A percentile compares a stretch with the other conserved stretches of the same genome.
Evolutionary conservation across 768 basidiomycete species (phyloP).

Genomic region (Russula dissimulans): DNA sequence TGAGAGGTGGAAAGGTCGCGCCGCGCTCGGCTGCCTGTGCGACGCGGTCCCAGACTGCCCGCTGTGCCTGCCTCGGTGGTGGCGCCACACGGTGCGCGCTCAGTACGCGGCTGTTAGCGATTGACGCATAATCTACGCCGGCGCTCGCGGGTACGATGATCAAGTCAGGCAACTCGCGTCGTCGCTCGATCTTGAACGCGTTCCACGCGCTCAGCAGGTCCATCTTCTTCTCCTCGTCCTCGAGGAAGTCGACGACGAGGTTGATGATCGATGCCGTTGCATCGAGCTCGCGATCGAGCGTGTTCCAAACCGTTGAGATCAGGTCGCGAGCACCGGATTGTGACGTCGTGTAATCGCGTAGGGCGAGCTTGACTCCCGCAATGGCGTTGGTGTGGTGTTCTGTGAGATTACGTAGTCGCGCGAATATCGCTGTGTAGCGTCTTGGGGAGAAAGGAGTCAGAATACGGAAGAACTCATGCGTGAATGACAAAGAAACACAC

Average conservation of each 20-base stretch:
- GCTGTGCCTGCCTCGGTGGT: conserved; percentile 46
- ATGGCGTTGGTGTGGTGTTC: conserved; percentile 49
- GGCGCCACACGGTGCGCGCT: conserved; percentile 47
- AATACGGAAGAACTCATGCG: neutral
- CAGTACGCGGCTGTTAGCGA: conserved; percentile 73
- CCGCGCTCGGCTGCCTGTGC: conserved; percentile 62
- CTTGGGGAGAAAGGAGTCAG: conserved; percentile 31
- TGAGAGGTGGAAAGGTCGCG: conserved; percentile 25
- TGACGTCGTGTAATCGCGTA: conserved; percentile 65
- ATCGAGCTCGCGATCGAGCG: conserved; percentile 59
- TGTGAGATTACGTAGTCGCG: conserved; percentile 51
- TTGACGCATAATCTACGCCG: conserved; percentile 66
- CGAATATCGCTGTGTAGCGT: conserved; percentile 54
- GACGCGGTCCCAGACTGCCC: conserved; percentile 79
- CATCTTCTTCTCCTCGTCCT: conserved; percentile 77
- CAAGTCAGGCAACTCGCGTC: conserved; percentile 76
- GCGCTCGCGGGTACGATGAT: conserved; percentile 37
- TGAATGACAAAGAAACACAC: conserved; percentile 31
- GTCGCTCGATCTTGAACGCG: conserved; percentile 81
- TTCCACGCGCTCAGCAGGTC: conserved; percentile 73
- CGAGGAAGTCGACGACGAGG: conserved; percentile 64
- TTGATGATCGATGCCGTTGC: conserved; percentile 67
- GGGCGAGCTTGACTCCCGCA: conserved; percentile 60
- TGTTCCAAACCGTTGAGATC: conserved; percentile 81
- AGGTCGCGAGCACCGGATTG: conserved; percentile 80